A percentile compares a stretch with the other conserved stretches of the same genome.
phyloP scores from a whole-genome alignment of 2,329 filamentous ascomycete genomes.

The Neoarthrinium moseri region DNA sequence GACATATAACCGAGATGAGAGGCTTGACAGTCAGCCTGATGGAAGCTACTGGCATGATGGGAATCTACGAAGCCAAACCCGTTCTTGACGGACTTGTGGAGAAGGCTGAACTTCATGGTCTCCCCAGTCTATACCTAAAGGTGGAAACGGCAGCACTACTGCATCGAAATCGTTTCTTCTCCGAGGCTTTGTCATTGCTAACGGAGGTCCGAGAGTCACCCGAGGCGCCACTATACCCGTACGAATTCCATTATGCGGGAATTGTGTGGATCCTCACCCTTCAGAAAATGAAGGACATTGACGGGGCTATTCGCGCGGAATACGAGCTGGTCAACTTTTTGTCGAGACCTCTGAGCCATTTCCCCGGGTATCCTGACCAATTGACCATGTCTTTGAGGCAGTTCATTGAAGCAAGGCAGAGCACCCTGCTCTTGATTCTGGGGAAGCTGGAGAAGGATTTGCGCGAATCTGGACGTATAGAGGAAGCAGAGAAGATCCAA shows the following conservation, averaged over 20 bases:
- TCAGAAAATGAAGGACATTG: conserved; percentile 2
- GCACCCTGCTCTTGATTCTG: neutral
- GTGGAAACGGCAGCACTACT: conserved; percentile 7
- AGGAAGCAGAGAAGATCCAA: conserved; percentile 1
- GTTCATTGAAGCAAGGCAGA: neutral
- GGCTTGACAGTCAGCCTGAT: conserved; percentile 9
- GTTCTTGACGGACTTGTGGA: neutral
- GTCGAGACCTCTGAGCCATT: neutral
- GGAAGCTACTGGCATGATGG: conserved; percentile 11
- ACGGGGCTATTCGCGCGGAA: neutral
- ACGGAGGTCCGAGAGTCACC: neutral
- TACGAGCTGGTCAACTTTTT: conserved; percentile 8
- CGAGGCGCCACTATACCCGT: neutral
- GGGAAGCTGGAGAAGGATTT: neutral
- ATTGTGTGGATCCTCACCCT: conserved; percentile 2
- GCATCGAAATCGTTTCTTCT: conserved; percentile 1
- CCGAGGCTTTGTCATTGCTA: neutral
- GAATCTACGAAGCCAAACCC: conserved; percentile 8
- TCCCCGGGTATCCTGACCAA: neutral
- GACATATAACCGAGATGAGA: conserved; percentile 5
- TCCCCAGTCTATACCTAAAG: conserved; percentile 1
- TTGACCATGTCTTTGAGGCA: neutral
- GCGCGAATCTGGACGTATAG: neutral
- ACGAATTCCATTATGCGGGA: conserved; percentile 8
- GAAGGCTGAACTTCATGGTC: neutral